These are phyloP conservation scores for Calocybe gangraenosa DNA, from an alignment of 768 basidiomycete genomes.

Conservation along the genomic window DNA sequence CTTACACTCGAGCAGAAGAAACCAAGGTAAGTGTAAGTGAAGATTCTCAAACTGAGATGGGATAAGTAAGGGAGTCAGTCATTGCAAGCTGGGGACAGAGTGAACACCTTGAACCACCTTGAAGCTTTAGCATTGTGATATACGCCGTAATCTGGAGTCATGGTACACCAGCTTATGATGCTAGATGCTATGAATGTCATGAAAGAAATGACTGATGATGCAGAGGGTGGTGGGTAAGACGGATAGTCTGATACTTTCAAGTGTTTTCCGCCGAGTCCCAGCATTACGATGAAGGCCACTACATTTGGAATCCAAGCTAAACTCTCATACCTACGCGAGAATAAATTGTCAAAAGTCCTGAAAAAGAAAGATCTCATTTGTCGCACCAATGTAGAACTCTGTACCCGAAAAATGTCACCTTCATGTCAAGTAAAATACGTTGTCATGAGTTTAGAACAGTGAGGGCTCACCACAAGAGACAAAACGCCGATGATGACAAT, in stretches of 20 bases:
- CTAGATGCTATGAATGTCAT: slow-evolving; percentile 33
- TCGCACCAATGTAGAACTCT: slow-evolving; percentile 55
- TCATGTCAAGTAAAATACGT: background rate
- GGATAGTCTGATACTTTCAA: slow-evolving; percentile 27
- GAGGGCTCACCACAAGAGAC: slow-evolving; percentile 29
- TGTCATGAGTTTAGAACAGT: background rate
- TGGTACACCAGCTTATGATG: slow-evolving; percentile 37
- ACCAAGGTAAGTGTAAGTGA: slow-evolving; percentile 61
- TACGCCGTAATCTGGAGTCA: slow-evolving; percentile 42
- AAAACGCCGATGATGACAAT: slow-evolving; percentile 37
- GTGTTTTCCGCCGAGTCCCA: slow-evolving; percentile 62
- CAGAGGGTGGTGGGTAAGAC: slow-evolving; percentile 21
- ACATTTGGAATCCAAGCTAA: slow-evolving; percentile 66
- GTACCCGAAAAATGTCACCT: slow-evolving; percentile 63
- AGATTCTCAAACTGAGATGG: slow-evolving; percentile 45
- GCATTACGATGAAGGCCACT: slow-evolving; percentile 56
- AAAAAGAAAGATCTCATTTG: background rate
- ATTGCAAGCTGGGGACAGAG: no score
- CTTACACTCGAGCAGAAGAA: slow-evolving; percentile 59
- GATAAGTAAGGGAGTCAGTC: background rate
- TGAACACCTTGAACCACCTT: slow-evolving; percentile 24
- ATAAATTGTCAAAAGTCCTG: no score
- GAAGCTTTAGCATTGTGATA: slow-evolving; percentile 32
- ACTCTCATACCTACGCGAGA: slow-evolving; percentile 40
- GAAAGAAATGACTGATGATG: slow-evolving; percentile 30